phyloP scores from a whole-genome alignment of 371 early-diverging fungal species.

The Circinella minor region DNA sequence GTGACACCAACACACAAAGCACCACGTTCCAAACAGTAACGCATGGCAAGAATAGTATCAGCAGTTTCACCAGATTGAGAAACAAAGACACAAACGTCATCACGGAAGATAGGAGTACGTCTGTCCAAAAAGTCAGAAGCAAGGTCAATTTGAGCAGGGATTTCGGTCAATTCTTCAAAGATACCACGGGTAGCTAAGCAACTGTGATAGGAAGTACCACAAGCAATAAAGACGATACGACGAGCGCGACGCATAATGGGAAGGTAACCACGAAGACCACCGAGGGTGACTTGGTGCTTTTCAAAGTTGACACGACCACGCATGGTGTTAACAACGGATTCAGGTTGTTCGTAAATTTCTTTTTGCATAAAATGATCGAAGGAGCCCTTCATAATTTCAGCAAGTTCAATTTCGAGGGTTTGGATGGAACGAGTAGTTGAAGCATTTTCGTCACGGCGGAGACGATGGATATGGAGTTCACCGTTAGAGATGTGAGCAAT shows the following conservation, averaged over 20 bases:
- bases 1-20: slow-evolving; percentile 98
- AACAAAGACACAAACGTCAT: slow-evolving; percentile 98
- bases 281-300: slow-evolving; percentile 76
- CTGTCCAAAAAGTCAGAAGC: slow-evolving; percentile 97
- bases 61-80: slow-evolving; percentile 99
- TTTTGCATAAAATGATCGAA: slow-evolving; percentile 99
- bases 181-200: slow-evolving; percentile 93
- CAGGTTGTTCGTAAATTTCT: slow-evolving; percentile 99
- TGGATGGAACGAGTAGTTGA: slow-evolving; percentile 90
- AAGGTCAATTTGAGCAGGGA: slow-evolving; percentile 91
- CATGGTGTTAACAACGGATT: slow-evolving; percentile 99
- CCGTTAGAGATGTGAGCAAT: slow-evolving; percentile 93
- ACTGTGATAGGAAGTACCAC: slow-evolving; percentile 98
- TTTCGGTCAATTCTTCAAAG: slow-evolving; percentile 97
- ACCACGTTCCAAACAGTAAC: slow-evolving; percentile 96
- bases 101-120: slow-evolving; percentile 93
- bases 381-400: slow-evolving; percentile 95
- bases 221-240: slow-evolving; percentile 96
- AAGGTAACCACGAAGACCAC: slow-evolving; percentile 91
- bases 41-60: slow-evolving; percentile 96
- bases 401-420: slow-evolving; percentile 95
- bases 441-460: slow-evolving; percentile 89
- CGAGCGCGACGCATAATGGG: slow-evolving; percentile 92
- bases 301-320: slow-evolving; percentile 98
- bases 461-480: slow-evolving; percentile 95